Base-by-base conservation (phyloP, 768 basidiomycete species). In the Paxillus involutus region DNA sequence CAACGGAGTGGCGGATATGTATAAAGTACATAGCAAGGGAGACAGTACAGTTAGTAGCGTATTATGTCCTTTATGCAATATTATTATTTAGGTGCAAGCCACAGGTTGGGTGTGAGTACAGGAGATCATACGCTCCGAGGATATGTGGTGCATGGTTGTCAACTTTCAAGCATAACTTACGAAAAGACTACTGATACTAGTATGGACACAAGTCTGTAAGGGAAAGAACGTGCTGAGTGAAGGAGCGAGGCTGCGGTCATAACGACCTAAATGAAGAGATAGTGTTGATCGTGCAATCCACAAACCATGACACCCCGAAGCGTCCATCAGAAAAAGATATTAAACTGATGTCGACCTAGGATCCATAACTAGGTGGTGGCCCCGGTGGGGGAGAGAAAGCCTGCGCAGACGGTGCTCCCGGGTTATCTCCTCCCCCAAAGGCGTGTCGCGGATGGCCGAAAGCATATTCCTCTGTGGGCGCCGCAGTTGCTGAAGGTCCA, bases 401-500 rank as follows among this genome's bases (percentile, higher is more conserved):
- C 36, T 17, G 45, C 26, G 48, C 29, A 19, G 59, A 37, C 9
- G 33, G 52, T 30, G 41, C 49, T 16, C 33, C 40, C 26, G 55
- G 51, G 24, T 29, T 36, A 29, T 58, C 57, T 3, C 10, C 14
- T 19, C 21, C 51, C 44, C 55, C 47, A 47, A 63, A 71, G 32
- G 67, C 63, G 49, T 67, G 60, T 12, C 57, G 62, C 14, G 65
- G 63, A 2, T 63, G 44, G 33, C 47, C 37, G 53, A 67, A 71
- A 12, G 68, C 52, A 19, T 71, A 70, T 7, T 55, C 59, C n/a
- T 51, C 63, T 6, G 41, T 14, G 16, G 56, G 10, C 7, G 59
- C 51, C n/a, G 19, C 55, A 17, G 29, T 47, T 6, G 56, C 59
- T 29, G 52, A 59, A 1, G 52, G 56, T 32, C 3, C 55, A 0